Conservation (phyloP, 345 rosid species). For the Boechera retrofracta region DNA sequence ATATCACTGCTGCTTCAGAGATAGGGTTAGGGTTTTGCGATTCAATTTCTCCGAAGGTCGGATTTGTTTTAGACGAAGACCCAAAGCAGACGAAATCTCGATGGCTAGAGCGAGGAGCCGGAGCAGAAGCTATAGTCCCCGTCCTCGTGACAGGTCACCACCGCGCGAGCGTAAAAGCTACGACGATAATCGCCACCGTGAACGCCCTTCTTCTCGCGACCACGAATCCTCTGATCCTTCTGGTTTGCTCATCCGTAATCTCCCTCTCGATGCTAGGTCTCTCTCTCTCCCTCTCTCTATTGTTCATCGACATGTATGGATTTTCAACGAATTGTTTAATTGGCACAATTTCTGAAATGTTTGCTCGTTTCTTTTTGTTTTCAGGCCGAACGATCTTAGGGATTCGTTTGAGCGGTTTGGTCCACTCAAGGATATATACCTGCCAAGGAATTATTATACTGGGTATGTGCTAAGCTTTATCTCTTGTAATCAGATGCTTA, state of each 20-base stretch:
- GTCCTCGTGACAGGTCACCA: constrained; percentile 65
- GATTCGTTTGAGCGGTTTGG: constrained; percentile 79
- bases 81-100: neutral
- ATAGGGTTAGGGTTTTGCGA: constrained; percentile 33
- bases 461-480: constrained; percentile 54
- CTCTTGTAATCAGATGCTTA: constrained; percentile 4
- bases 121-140: constrained; percentile 89
- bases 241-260: constrained; percentile 91
- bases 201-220: constrained; percentile 63
- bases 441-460: constrained; percentile 83
- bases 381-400: constrained; percentile 91
- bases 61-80: neutral
- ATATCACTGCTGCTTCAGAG: neutral
- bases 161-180: constrained; percentile 61
- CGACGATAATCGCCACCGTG: constrained; percentile 67
- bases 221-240: constrained; percentile 88
- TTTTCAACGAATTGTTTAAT: neutral
- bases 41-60: neutral
- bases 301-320: neutral
- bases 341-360: neutral
- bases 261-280: constrained; percentile 90
- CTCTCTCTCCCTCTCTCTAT: neutral
- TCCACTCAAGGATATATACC: constrained; percentile 86
- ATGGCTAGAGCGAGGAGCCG: constrained; percentile 80
- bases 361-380: constrained; percentile 17